These are phyloP conservation scores for Cyathus striatus DNA, from an alignment of 768 basidiomycete genomes.

Conservation along the genomic window DNA sequence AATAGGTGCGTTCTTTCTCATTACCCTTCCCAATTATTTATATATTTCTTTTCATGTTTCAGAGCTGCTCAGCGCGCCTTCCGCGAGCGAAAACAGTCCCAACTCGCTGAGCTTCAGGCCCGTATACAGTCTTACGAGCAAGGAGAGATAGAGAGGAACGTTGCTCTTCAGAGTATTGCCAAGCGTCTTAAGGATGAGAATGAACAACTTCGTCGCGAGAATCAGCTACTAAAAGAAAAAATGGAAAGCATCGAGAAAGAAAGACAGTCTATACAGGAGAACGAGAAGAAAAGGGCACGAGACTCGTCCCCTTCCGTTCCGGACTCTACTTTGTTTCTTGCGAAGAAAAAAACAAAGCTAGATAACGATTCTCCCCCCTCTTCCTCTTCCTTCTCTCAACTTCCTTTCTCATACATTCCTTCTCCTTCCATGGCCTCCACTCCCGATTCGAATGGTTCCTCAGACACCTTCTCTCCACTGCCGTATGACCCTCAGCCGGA, in stretches of 20 bases:
- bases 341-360: slow-evolving; percentile 20
- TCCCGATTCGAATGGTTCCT: slow-evolving; percentile 32
- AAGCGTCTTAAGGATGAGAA: slow-evolving; percentile 88
- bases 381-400: slow-evolving; percentile 12
- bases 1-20: slow-evolving; percentile 47
- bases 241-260: slow-evolving; percentile 36
- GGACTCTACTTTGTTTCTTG: slow-evolving; percentile 4
- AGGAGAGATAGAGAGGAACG: slow-evolving; percentile 85
- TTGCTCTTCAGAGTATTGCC: slow-evolving; percentile 77
- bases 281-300: slow-evolving; percentile 55
- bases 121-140: slow-evolving; percentile 83
- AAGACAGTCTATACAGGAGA: slow-evolving; percentile 11
- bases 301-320: slow-evolving; percentile 35
- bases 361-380: slow-evolving; percentile 21
- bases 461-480: slow-evolving; percentile 27
- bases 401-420: slow-evolving; percentile 27
- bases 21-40: not conserved
- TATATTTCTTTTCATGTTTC: slow-evolving; percentile 5
- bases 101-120: slow-evolving; percentile 83
- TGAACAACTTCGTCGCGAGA: slow-evolving; percentile 66
- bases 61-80: slow-evolving; percentile 90
- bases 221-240: slow-evolving; percentile 50
- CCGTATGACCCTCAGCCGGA: slow-evolving; percentile 27
- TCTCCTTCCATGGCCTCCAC: slow-evolving; percentile 49
- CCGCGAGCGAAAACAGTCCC: slow-evolving; percentile 84